Evolutionary conservation across 2,329 filamentous ascomycete genomes (phyloP), one percentile per base, ranked within the genome.

Genomic region (Fusarium anguioides): DNA sequence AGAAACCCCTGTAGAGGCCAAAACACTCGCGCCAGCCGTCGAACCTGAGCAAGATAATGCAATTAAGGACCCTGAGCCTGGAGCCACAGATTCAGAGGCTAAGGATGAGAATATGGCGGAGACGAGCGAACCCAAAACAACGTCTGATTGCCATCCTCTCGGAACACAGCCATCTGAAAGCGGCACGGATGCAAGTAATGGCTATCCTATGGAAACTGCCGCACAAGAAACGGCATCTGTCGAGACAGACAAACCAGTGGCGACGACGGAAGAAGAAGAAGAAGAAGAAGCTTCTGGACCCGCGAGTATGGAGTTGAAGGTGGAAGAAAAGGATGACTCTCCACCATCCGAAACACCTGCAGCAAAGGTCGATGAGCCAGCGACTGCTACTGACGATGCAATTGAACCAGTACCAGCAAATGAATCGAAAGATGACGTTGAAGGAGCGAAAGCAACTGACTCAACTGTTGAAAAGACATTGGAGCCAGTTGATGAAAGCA

Each of bases 301-400:
- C 40, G 29, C 15, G 29, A 29, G 21, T 24, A 51, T 33, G 15
- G 37, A 64, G 37, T 20, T 33, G 20, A 29, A 47, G n/a, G 47
- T 48, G 10, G 40, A 54, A 35, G 41, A 29, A 3, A 53, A 66
- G 41, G 50, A 60, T 20, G 59, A 69, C 17, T 6, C 24, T 21
- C 33, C 24, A 27, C 9, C 42, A n/a, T 24, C 59, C 21, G 69
- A 66, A 7, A n/a, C 31, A 37, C 15, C 41, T 3, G 24, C 18
- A 29, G 35, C 49, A 14, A 36, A 66, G 21, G 8, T 10, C 20
- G 55, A 50, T n/a, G 58, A 54, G 18, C 24, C 27, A 9, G 42
- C 59, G 14, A 37, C 56, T 37, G 37, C 44, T 46, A 42, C 26
- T 10, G 41, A 53, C 10, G 35, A 69, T 12, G 45, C 40, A 12